A percentile compares a stretch with the other conserved stretches of the same genome.
phyloP scores from a whole-genome alignment of 208 protist genomes.

The Histomonas meleagridis region DNA sequence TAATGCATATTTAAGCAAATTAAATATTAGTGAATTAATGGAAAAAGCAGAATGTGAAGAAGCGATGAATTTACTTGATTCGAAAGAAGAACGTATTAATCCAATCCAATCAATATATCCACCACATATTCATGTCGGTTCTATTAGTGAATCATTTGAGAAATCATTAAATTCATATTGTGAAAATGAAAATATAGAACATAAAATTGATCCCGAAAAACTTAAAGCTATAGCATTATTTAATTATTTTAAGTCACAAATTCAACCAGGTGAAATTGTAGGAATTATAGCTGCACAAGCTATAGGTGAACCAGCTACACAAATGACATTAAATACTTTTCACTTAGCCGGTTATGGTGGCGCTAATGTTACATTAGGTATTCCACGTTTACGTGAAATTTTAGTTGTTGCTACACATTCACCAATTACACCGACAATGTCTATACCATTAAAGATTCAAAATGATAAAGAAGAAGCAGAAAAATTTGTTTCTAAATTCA shows the following conservation, averaged over 20 bases:
- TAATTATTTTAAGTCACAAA: slow-evolving; percentile 39
- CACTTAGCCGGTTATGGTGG: slow-evolving; percentile 95
- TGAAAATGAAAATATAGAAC: not conserved
- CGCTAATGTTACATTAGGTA: slow-evolving; percentile 57
- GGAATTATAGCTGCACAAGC: slow-evolving; percentile 58
- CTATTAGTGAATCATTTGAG: not conserved
- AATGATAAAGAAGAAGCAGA: not conserved
- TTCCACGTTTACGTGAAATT: slow-evolving; percentile 76
- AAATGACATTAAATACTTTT: slow-evolving; percentile 99
- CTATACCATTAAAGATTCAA: slow-evolving; percentile 4
- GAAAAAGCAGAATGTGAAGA: not conserved
- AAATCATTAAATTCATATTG: not conserved
- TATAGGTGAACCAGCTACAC: slow-evolving; percentile 67
- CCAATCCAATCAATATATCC: not conserved
- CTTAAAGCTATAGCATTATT: not conserved
- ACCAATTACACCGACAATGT: slow-evolving; percentile 67
- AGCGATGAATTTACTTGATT: not conserved
- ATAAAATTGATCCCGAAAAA: not conserved
- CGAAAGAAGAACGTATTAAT: not conserved
- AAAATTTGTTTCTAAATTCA: not conserved
- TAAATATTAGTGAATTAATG: not conserved
- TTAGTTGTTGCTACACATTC: slow-evolving; percentile 76
- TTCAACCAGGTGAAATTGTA: slow-evolving; percentile 55
- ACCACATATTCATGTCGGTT: not conserved
- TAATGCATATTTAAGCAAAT: not conserved